Conservation (phyloP, 2,329 filamentous ascomycete genomes). For the Pezicula carpinea region DNA sequence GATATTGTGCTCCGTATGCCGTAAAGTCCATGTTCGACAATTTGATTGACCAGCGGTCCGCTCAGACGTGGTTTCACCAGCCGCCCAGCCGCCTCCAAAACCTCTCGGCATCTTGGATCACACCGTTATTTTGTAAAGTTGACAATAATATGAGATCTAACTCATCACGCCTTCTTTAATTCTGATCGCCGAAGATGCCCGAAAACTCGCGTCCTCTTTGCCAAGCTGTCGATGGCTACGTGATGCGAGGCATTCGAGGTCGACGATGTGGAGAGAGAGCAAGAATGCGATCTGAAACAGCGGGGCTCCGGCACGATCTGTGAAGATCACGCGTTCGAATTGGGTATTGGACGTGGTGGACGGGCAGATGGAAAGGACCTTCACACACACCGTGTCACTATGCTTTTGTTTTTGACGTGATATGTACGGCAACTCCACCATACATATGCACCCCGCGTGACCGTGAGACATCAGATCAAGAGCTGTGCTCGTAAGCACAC, state of each 20-base stretch:
- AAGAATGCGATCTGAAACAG: not conserved
- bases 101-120: not conserved
- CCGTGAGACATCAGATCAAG: not conserved
- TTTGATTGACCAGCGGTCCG: conserved; percentile 6
- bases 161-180: not conserved
- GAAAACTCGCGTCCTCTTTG: not conserved
- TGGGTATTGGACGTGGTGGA: not conserved
- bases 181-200: conserved; percentile 1
- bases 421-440: not conserved
- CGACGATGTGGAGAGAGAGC: not conserved
- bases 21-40: not conserved
- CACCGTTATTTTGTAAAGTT: not conserved
- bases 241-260: not conserved
- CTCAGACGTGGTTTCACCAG: conserved; percentile 13
- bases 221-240: not conserved
- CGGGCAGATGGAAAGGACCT: not conserved
- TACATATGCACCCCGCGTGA: not conserved
- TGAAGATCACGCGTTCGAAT: conserved; percentile 5
- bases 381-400: not conserved
- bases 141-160: not conserved
- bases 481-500: too few species aligned
- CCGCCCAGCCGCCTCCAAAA: conserved; percentile 8
- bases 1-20: not conserved
- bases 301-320: not conserved
- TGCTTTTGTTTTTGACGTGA: not conserved